These are phyloP conservation scores for Rosa rugosa DNA, from an alignment of 306 rosid species.

Conservation along the genomic window DNA sequence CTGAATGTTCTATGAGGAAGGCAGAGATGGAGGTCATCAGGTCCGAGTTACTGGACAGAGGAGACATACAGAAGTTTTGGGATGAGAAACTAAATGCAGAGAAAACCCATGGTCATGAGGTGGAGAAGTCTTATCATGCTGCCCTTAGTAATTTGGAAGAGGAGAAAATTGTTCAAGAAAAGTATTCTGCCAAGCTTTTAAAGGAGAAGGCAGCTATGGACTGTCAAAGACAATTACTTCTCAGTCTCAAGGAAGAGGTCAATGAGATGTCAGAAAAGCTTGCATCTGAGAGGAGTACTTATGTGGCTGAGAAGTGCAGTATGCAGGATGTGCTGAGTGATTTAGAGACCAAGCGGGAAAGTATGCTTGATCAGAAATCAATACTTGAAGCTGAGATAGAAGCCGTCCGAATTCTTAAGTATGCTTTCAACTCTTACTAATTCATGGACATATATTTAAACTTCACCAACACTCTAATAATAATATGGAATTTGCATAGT, in stretches of 20 bases:
- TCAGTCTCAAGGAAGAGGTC: constrained; percentile 69
- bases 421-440: constrained; percentile 6
- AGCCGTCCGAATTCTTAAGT: constrained; percentile 90
- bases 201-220: constrained; percentile 79
- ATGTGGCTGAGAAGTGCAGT: constrained; percentile 55
- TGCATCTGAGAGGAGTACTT: constrained; percentile 51
- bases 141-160: constrained; percentile 56
- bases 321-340: constrained; percentile 51
- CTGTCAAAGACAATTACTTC: constrained; percentile 79
- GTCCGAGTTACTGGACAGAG: constrained; percentile 70
- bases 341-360: constrained; percentile 59
- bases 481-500: background rate
- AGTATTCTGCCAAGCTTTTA: constrained; percentile 43
- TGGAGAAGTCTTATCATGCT: constrained; percentile 54
- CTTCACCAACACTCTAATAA: background rate
- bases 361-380: constrained; percentile 64
- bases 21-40: constrained; percentile 64
- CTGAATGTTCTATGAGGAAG: constrained; percentile 55
- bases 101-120: constrained; percentile 60
- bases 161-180: constrained; percentile 60
- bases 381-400: constrained; percentile 88
- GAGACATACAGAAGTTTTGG: constrained; percentile 79
- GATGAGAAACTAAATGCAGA: constrained; percentile 57
- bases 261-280: constrained; percentile 73
- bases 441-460: background rate